Evolutionary conservation across 805 yeast species (phyloP).

Genomic region (Maudiozyma turicensis): DNA sequence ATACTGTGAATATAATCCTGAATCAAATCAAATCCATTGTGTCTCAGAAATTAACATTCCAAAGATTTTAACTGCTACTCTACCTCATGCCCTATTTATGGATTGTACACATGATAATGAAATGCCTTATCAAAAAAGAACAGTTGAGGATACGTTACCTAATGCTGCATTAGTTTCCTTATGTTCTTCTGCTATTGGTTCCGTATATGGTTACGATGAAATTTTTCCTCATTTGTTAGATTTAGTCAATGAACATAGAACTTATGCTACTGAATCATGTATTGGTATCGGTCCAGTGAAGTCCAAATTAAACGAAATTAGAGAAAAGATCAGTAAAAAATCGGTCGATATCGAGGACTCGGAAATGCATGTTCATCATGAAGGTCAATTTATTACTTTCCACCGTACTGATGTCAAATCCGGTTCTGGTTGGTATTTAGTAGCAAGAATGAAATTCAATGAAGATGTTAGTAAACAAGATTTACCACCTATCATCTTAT

Average conservation of each 20-base stretch:
- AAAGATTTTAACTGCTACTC: constrained; percentile 48
- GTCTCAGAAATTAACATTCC: constrained; percentile 64
- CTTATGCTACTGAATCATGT: constrained; percentile 38
- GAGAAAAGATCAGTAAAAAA: constrained; percentile 47
- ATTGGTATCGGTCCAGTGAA: constrained; percentile 75
- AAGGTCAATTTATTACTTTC: constrained; percentile 83
- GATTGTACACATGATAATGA: constrained; percentile 97
- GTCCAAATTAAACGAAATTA: constrained; percentile 43
- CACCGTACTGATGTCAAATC: constrained; percentile 76
- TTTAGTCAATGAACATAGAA: constrained; percentile 66
- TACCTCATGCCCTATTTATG: constrained; percentile 94
- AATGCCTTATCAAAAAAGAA: constrained; percentile 78
- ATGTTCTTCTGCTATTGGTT: constrained; percentile 89
- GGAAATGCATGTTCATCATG: constrained; percentile 92
- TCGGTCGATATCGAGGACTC: constrained; percentile 43
- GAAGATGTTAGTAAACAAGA: constrained; percentile 38
- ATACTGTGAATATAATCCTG: constrained; percentile 10
- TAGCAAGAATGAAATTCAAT: constrained; percentile 76
- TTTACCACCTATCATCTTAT: constrained; percentile 47
- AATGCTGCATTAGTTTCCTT: constrained; percentile 91
- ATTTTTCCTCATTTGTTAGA: constrained; percentile 74
- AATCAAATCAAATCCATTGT: constrained; percentile 17
- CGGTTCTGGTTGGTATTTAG: constrained; percentile 81
- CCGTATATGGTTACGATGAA: constrained; percentile 91
- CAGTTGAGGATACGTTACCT: constrained; percentile 88